Evolutionary conservation across 306 rosid genomes (phyloP).

Genomic region (Malus orientalis): DNA sequence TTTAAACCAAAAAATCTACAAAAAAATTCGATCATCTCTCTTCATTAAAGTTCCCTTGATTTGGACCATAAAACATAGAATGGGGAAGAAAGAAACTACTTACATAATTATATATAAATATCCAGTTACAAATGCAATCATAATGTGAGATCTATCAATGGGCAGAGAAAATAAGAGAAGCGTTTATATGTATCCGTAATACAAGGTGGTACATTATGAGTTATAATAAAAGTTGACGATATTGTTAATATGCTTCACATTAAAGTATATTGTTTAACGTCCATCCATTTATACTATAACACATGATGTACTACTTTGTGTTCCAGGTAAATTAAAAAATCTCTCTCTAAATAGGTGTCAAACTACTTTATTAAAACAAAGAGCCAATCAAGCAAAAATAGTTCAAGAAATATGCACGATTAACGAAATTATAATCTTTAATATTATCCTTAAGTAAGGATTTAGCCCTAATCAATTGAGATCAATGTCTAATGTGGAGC

Average conservation of each 20-base stretch:
- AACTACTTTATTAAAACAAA: no score
- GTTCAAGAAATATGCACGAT: not conserved
- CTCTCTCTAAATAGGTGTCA: no score
- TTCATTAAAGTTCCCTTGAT: not conserved
- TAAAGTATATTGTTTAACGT: no score
- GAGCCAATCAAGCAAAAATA: not conserved
- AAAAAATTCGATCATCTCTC: not conserved
- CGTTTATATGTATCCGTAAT: no score
- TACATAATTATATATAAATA: not conserved
- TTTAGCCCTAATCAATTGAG: not conserved
- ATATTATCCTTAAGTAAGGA: not conserved
- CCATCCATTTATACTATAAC: no score
- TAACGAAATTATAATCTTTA: not conserved
- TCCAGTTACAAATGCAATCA: not conserved
- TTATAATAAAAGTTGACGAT: no score
- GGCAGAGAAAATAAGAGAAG: not conserved
- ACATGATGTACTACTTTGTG: no score
- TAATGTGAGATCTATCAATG: not conserved
- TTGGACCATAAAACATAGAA: not conserved
- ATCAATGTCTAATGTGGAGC: slow-evolving; percentile 7
- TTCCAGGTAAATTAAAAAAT: no score
- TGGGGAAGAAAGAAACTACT: not conserved
- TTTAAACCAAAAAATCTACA: no score
- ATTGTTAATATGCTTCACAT: no score
- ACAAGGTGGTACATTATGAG: no score